A percentile compares a stretch with the other conserved stretches of the same genome.
Evolutionary conservation across 2,329 filamentous ascomycete genomes (phyloP).

Genomic region (Colletotrichum orchidophilum): DNA sequence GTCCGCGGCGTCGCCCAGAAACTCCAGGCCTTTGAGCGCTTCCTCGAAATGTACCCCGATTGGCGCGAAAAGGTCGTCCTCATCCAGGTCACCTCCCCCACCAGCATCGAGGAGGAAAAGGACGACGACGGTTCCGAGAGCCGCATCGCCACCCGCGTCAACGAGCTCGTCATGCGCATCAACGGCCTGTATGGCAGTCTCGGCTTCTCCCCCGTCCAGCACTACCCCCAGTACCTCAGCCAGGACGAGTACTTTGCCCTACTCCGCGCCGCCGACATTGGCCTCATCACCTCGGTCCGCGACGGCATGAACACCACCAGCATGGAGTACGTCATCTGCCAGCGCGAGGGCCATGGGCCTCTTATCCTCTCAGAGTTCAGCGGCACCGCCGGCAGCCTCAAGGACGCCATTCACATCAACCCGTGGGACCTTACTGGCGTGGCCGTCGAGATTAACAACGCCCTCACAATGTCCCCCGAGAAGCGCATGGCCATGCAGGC

Average conservation of each 20-base stretch:
- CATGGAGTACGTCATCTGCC: constrained; percentile 92
- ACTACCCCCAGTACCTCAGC: constrained; percentile 92
- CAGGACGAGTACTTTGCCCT: constrained; percentile 94
- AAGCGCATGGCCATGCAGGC: constrained; percentile 75
- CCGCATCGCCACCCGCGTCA: constrained; percentile 88
- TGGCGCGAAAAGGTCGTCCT: constrained; percentile 93
- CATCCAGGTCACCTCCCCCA: constrained; percentile 94
- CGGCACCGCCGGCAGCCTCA: constrained; percentile 86
- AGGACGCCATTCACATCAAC: constrained; percentile 93
- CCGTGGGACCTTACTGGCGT: constrained; percentile 92
- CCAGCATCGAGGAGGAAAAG: constrained; percentile 79
- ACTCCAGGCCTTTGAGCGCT: constrained; percentile 91
- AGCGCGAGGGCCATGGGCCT: constrained; percentile 86
- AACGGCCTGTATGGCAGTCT: constrained; percentile 91
- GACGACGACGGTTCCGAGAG: constrained; percentile 72
- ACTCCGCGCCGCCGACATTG: constrained; percentile 89
- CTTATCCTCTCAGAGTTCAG: constrained; percentile 97
- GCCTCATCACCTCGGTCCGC: constrained; percentile 92
- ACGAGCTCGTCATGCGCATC: constrained; percentile 89
- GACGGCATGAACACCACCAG: constrained; percentile 99
- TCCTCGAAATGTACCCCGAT: constrained; percentile 89
- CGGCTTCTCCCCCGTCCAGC: constrained; percentile 89
- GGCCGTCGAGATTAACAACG: constrained; percentile 82
- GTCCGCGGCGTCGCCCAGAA: constrained; percentile 96
- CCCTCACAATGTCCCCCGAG: constrained; percentile 77